Conservation (phyloP, 805 yeast genomes). For the Lipomyces japonicus region DNA sequence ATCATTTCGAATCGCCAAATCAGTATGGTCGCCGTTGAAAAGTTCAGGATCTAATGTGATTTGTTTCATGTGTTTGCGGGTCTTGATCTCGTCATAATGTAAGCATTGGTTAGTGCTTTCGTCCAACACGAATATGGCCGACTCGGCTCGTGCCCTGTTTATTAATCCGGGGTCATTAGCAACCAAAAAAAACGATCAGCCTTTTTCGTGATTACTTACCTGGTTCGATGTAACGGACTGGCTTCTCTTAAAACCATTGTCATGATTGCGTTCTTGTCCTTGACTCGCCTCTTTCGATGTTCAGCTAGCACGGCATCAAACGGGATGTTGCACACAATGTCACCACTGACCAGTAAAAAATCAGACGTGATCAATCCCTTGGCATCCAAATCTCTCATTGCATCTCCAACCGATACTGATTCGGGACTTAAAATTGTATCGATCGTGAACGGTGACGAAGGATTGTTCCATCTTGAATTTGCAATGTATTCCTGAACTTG, state of each 20-base stretch:
- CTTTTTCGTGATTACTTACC: too few species aligned
- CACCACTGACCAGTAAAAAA: conserved; percentile 86
- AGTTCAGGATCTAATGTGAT: conserved; percentile 79
- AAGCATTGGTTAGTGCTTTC: conserved; percentile 69
- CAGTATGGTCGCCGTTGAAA: conserved; percentile 63
- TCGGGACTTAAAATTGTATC: conserved; percentile 79
- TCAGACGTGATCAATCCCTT: conserved; percentile 88
- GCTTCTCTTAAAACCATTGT: conserved; percentile 92
- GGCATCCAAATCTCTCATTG: conserved; percentile 91
- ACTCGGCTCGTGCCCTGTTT: conserved; percentile 63
- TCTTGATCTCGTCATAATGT: conserved; percentile 70
- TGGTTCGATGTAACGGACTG: conserved; percentile 74
- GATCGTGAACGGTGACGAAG: conserved; percentile 74
- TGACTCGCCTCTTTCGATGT: conserved; percentile 65
- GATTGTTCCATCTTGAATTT: conserved; percentile 39
- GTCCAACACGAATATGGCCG: conserved; percentile 82
- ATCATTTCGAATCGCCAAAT: conserved; percentile 81
- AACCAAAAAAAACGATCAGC: too few species aligned
- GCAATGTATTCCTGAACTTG: conserved; percentile 81
- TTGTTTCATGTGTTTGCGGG: conserved; percentile 43
- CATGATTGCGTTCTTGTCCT: conserved; percentile 85
- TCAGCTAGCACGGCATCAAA: conserved; percentile 66
- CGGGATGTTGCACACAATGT: conserved; percentile 89
- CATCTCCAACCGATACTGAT: conserved; percentile 91
- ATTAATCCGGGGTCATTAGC: not conserved